Evolutionary conservation across 2,329 filamentous ascomycete genomes (phyloP).

Genomic region (Claviceps spartinae): DNA sequence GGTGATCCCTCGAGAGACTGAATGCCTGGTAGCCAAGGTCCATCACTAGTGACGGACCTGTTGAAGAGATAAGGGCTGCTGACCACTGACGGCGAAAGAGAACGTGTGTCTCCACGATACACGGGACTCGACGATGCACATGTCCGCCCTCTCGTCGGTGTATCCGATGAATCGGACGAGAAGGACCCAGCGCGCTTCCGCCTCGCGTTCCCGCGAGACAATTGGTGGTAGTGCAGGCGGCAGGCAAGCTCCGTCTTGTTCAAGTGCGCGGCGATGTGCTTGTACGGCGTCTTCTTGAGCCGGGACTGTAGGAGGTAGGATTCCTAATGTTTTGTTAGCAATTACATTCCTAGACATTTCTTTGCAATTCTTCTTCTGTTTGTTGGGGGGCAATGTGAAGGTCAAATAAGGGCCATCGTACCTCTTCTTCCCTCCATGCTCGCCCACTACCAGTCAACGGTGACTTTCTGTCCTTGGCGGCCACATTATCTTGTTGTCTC

Average conservation of each 20-base stretch:
- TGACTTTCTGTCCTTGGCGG: constrained; percentile 53
- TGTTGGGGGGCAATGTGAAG: not conserved
- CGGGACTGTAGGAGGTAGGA: constrained; percentile 72
- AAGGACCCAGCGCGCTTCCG: constrained; percentile 63
- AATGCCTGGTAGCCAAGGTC: constrained; percentile 42
- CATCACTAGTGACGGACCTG: constrained; percentile 29
- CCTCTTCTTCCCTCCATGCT: constrained; percentile 79
- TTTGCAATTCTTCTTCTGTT: too few relatives aligned
- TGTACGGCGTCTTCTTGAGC: constrained; percentile 80
- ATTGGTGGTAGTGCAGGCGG: constrained; percentile 75
- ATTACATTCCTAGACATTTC: not conserved
- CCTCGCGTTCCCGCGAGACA: constrained; percentile 69
- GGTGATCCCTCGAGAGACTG: constrained; percentile 29
- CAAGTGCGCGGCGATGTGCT: constrained; percentile 72
- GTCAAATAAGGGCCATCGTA: constrained; percentile 25
- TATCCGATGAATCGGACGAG: constrained; percentile 45
- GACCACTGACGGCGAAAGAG: constrained; percentile 33
- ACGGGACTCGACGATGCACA: constrained; percentile 36
- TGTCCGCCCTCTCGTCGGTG: constrained; percentile 34
- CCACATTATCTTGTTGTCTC: constrained; percentile 44
- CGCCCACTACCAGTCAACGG: constrained; percentile 61
- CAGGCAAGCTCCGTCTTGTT: constrained; percentile 83
- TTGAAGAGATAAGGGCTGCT: constrained; percentile 28
- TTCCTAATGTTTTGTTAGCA: constrained; percentile 39
- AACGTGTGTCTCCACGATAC: constrained; percentile 33